Evolutionary conservation across 2,329 filamentous ascomycete genomes (phyloP).

Genomic region (Penicillium hordei): DNA sequence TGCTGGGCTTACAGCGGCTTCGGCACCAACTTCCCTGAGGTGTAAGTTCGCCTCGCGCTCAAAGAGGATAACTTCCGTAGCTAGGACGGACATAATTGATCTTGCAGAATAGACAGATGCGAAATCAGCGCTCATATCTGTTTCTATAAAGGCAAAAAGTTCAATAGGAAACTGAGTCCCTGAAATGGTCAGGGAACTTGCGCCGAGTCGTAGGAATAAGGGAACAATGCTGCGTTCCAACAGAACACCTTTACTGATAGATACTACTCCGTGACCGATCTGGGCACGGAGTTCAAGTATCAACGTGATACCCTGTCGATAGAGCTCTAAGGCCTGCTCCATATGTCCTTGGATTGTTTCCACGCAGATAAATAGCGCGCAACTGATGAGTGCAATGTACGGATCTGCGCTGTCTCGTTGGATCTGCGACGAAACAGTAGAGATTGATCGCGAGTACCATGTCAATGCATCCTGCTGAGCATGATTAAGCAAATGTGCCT

Average conservation of each 20-base stretch:
- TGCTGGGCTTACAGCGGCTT: background rate
- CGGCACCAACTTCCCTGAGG: slow-evolving; percentile 1
- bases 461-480: slow-evolving; percentile 24
- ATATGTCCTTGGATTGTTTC: slow-evolving; percentile 29
- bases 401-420: slow-evolving; percentile 22
- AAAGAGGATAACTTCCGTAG: slow-evolving; percentile 15
- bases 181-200: slow-evolving; percentile 18
- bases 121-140: background rate
- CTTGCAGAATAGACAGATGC: slow-evolving; percentile 12
- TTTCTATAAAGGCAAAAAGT: slow-evolving; percentile 12
- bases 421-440: slow-evolving; percentile 26
- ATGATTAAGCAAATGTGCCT: background rate
- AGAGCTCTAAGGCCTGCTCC: slow-evolving; percentile 28
- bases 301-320: slow-evolving; percentile 27
- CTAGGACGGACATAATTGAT: slow-evolving; percentile 7
- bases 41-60: slow-evolving; percentile 17
- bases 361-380: slow-evolving; percentile 37
- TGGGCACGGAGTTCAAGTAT: slow-evolving; percentile 24
- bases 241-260: slow-evolving; percentile 17
- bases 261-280: slow-evolving; percentile 10
- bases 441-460: slow-evolving; percentile 38
- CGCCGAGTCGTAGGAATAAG: slow-evolving; percentile 29
- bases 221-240: slow-evolving; percentile 32
- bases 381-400: slow-evolving; percentile 33
- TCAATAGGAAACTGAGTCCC: slow-evolving; percentile 6